Evolutionary conservation across 2,329 filamentous ascomycete species (phyloP), one percentile per base, ranked within the genome.

Genomic region (Didymella exigua): DNA sequence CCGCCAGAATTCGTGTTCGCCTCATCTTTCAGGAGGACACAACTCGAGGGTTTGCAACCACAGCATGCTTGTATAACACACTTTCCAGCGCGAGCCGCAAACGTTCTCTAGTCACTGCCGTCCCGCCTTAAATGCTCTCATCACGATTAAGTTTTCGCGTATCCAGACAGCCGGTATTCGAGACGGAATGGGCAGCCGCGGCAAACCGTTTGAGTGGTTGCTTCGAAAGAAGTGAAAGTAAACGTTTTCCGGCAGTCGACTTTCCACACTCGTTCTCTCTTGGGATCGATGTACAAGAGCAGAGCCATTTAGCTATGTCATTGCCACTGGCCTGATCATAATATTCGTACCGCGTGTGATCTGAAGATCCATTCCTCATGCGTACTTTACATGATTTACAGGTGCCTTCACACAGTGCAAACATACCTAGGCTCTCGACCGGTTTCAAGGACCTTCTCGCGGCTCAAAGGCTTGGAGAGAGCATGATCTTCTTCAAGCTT

Each of bases 61-160:
- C 34, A 41, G 46, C 52, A 40, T 29, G 36, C 23, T 30, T 24
- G 34, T 26, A 42, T 16, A 24, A 34, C 33, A 11, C 6, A 21
- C 18, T 6, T 5, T 14, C 42, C 42, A 26, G 16, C 18, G 13
- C 29, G n/a, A 30, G 23, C 26, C 18, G 34, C 36, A 29, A 56
- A 34, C 41, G 11, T 33, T 36, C 41, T 19, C 36, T 40, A 41
- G 24, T 11, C 16, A 43, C 21, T 19, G 46, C 34, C 18, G 21
- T 16, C 11, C 2, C 6, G 10, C 13, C 36, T 31, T 19, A 24
- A 21, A 27, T 34, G 31, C 31, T 14, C 16, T 18, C 33, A 26
- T 52, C 21, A 43, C 44, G 54, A 59, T 57, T 57, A 42, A 58
- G 43, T 59, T 62, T 33, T 63, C 56, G 48, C 54, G 23, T 55